phyloP scores from a whole-genome alignment of 2,329 filamentous ascomycete genomes.

The Trichoderma harzianum region DNA sequence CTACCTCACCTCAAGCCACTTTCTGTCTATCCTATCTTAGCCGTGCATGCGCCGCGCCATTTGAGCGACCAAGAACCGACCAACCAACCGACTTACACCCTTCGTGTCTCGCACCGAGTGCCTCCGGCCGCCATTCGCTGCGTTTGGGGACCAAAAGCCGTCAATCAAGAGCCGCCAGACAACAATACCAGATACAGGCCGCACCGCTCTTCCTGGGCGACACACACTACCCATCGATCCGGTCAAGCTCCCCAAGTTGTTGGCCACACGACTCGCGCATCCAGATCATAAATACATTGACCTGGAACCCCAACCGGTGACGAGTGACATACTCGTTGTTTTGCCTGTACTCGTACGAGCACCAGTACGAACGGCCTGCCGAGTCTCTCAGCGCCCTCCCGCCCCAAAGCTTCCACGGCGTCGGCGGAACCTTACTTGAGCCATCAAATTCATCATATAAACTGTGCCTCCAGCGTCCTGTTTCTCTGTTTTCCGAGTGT shows the following conservation, averaged over 20 bases:
- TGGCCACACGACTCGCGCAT: constrained; percentile 7
- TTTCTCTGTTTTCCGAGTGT: background rate
- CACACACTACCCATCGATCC: constrained; percentile 1
- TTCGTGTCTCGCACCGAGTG: constrained; percentile 1
- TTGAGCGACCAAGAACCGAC: constrained; percentile 11
- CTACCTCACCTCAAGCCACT: constrained; percentile 5
- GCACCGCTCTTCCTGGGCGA: background rate
- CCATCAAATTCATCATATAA: background rate
- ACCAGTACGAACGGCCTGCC: background rate
- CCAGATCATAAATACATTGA: constrained; percentile 8
- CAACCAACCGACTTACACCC: constrained; percentile 24
- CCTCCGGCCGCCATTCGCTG: constrained; percentile 6
- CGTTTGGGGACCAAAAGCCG: constrained; percentile 4
- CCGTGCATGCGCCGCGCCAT: constrained; percentile 13
- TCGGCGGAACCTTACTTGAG: background rate
- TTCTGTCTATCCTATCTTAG: constrained; percentile 13
- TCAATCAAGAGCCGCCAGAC: constrained; percentile 11
- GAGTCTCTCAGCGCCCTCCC: constrained; percentile 3
- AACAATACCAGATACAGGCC: constrained; percentile 12
- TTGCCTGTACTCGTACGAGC: background rate
- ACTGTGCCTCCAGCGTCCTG: background rate
- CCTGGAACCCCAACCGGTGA: background rate
- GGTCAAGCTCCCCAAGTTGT: background rate
- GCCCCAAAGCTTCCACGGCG: background rate
- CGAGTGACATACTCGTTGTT: background rate